Percentiles rank a stretch among this genome's conserved stretches.
phyloP scores from a whole-genome alignment of 164 flowering plant genomes.

The Aristolochia fimbriata region DNA sequence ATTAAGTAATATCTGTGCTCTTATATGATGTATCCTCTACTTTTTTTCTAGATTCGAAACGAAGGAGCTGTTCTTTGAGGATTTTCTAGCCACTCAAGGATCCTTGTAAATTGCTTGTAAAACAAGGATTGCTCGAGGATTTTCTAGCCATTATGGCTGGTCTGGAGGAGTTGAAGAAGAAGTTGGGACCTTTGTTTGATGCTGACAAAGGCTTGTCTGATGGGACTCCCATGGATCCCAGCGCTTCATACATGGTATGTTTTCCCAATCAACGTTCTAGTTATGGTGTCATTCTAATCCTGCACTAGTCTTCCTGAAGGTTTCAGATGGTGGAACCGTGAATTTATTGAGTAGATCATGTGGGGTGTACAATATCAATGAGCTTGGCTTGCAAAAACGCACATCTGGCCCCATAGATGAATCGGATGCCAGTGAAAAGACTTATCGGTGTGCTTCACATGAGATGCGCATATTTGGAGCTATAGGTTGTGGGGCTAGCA shows the following conservation, averaged over 20 bases:
- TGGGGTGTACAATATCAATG: conserved; percentile 86
- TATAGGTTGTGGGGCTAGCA: conserved; percentile 98
- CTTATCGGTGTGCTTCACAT: conserved; percentile 86
- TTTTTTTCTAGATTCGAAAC: too few relatives aligned
- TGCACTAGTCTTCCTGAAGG: conserved; percentile 28
- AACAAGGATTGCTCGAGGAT: too few relatives aligned
- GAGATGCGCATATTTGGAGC: conserved; percentile 97
- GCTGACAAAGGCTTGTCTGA: conserved; percentile 77
- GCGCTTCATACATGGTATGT: conserved; percentile 67
- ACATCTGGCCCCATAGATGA: conserved; percentile 48
- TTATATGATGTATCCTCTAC: too few relatives aligned
- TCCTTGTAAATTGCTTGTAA: too few relatives aligned
- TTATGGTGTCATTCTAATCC: background rate
- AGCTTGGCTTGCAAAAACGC: conserved; percentile 90
- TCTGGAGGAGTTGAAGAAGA: conserved; percentile 80
- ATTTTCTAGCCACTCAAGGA: too few relatives aligned
- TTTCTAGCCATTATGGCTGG: conserved; percentile 51
- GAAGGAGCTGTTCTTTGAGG: too few relatives aligned
- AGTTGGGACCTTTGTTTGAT: conserved; percentile 85
- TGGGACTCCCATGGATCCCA: conserved; percentile 47
- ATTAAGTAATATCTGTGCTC: too few relatives aligned
- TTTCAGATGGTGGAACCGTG: conserved; percentile 84
- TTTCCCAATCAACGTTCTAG: background rate
- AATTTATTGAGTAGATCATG: conserved; percentile 85
- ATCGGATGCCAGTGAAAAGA: conserved; percentile 51